Evolutionary conservation across 2,329 filamentous ascomycete genomes (phyloP), one percentile per base, ranked within the genome.

Genomic region (Colletotrichum spaethianum): DNA sequence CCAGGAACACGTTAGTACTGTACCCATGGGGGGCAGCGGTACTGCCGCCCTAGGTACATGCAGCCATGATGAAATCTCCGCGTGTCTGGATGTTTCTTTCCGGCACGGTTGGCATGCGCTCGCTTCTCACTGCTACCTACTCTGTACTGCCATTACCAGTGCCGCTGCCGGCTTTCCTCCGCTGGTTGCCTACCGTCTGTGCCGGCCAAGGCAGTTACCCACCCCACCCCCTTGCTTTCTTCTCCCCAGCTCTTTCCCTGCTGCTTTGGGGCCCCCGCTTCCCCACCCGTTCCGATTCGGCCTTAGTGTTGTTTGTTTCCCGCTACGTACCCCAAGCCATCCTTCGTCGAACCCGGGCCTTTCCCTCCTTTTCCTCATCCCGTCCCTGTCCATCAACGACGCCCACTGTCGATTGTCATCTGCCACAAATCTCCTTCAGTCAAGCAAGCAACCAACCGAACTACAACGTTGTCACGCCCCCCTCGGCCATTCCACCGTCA

Each of bases 281-380:
- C 69, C 59, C 69, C 65, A 64, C 65, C 59, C 16, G 69, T 72
- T 72, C 69, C 69, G 65, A 64, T 57, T 72, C 50, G 36, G 38
- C 26, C 7, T 52, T 50, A 12, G 26, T 5, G 9, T 28, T 52
- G 60, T 62, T 50, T 62, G 31, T 48, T 53, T 67, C 48, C 38
- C 26, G 36, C 20, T 48, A 61, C 28, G 67, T 60, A 70, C 52
- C 42, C 42, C 42, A 18, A 38, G 4, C 33, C 46, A 23, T 42
- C n/a, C 62, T 55, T 55, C 23, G 38, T 16, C 16, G 60, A n/a
- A 57, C 14, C 55, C 56, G 26, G 26, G 38, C 36, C 40, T 28
- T 50, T 50, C n/a, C 28, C 48, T 68, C 33, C 28, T 63, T 18
- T 52, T 16, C 33, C 31, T 66, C 18, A 12, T 28, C 56, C 26